Base-by-base conservation (phyloP, 148 eudicot species). In the Rhododendron simsii region DNA sequence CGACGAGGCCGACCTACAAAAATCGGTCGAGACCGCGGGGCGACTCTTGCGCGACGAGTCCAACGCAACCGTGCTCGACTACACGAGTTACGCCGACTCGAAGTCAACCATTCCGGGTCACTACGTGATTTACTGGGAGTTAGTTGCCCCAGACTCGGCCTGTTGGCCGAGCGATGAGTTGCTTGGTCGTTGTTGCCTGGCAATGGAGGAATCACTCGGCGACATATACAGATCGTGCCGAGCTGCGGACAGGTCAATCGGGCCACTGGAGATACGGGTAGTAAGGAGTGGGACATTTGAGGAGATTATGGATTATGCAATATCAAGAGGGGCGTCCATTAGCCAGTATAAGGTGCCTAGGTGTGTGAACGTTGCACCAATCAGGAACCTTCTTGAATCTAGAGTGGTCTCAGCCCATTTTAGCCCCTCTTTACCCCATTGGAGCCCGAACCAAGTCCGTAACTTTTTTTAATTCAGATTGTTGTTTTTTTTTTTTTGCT, bases 321-420 rank as follows among this genome's bases (percentile, higher is more conserved):
- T 95, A 78, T 92, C 96, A 45, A 91, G 96, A 50, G 98, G 97
- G 23, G 98, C 98, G 16, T 94, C 96, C 11, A 93, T 95, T 6
- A 93, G 93, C 83, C 96, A 94, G 80, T 94, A 94, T 65, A 95
- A 94, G 81, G 95, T 92, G 65, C 98, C 98, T 2, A 91, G 98
- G 84, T 95, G 97, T 89, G 96, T 95, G 50, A 94, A 89, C 87
- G 92, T 90, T 76, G 92, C 93, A n/a, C 96, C 98, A 1, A 94
- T 94, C 21, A 87, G 89, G 93, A 97, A 95, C 88, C 87, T 94
- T 4, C 89, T 95, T 47, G 95, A 94, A 86, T 95, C 97, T 11
- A 87, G 97, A 78, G 96, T 94, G 11, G 81, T 92, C 33, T 92
- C 96, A 23, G 81, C 90, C 16, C 95, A 95, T 87, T 95, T 95